Evolutionary conservation across 305 asterid species (phyloP).

Genomic region (Lippia alba): DNA sequence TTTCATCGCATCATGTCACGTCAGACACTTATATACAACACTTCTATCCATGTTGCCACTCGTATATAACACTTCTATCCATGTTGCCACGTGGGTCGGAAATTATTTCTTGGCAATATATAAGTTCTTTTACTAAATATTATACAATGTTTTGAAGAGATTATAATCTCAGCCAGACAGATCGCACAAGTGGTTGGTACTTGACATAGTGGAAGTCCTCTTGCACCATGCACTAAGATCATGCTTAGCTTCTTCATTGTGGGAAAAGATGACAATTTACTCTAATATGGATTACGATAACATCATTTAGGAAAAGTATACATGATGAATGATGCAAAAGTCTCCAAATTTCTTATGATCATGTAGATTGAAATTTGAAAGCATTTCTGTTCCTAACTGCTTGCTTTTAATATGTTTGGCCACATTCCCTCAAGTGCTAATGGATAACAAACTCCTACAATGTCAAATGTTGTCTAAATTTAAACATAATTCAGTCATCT

Average conservation of each 20-base stretch:
- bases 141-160: no score
- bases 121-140: no score
- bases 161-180: no score
- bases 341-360: conserved; percentile 20
- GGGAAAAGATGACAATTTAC: background rate
- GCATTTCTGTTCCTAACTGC: conserved; percentile 15
- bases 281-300: background rate
- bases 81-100: no score
- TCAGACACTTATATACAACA: no score
- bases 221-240: background rate
- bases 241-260: background rate
- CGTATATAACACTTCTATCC: no score
- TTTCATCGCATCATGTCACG: no score
- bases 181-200: no score
- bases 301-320: background rate
- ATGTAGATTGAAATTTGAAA: background rate
- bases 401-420: conserved; percentile 1
- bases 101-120: no score
- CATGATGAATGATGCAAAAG: background rate
- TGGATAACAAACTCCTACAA: conserved; percentile 24
- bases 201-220: no score
- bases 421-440: conserved; percentile 22
- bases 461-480: conserved; percentile 10
- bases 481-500: conserved; percentile 29
- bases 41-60: no score